Evolutionary conservation across 1,284 basidiomycete species (phyloP), one percentile per base, ranked within the genome.

Genomic region (Coriolopsis trogii): DNA sequence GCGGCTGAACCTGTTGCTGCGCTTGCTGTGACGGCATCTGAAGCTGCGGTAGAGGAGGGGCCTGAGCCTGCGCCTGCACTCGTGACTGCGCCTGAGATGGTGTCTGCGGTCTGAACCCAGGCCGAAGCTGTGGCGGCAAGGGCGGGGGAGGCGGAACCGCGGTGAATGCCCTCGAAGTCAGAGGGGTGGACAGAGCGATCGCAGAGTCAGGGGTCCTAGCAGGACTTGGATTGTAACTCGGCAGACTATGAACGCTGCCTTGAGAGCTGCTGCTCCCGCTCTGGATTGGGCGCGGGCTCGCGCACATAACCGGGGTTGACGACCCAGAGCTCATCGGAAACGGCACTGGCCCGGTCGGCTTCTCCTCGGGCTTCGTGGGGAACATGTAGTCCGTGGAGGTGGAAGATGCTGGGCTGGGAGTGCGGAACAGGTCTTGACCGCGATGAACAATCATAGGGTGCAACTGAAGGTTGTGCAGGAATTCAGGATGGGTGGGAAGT

Each of bases 401-500:
- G 28, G 57, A 59, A 4, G 57, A 55, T 8, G 51, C 18, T 4
- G 57, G 57, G 33, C 57, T 59, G 6, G 57, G 57, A 9, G 57
- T 38, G 46, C 48, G 57, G 25, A 31, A 20, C 13, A 23, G n/a
- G n/a, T 38, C 40, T 12, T 43, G 44, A 9, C 41, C 45, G 18
- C 39, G 46, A 29, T 59, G 48, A 30, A 53, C 53, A 39, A 59
- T 59, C 38, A 55, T 38, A 3, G 57, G 57, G 26, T 59, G 57
- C 13, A 53, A 59, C 8, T 53, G 50, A 7, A 59, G 46, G 41
- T 48, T 45, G 29, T 51, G 48, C 10, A 59, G 25, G 40, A 59
- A 59, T 29, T 59, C 57, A 20, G 57, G 57, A 34, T 59, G 53
- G 16, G 46, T 52, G 13, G 56, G 56, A 26, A 58, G 48, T 25